Conservation (phyloP, 768 basidiomycete species). For the Pleurotus eryngii region DNA sequence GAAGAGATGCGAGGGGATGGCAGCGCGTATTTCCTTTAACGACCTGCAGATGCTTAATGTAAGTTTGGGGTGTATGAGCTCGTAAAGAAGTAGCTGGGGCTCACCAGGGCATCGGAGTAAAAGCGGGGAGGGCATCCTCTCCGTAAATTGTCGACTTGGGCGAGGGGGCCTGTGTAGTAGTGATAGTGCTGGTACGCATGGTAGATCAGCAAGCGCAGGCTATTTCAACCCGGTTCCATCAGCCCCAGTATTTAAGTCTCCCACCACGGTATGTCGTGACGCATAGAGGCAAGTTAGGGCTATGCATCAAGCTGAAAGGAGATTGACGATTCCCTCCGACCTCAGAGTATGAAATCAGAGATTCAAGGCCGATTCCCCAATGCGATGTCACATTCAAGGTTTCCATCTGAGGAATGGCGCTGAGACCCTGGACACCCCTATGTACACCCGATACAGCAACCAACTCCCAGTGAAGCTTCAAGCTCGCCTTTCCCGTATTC, state of each 20-base stretch:
- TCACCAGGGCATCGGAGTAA: conserved; percentile 46
- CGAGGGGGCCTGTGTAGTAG: not conserved
- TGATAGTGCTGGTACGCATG: not conserved
- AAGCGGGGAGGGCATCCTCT: conserved; percentile 40
- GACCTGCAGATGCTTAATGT: conserved; percentile 27
- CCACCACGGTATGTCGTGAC: conserved; percentile 1
- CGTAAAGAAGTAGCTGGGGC: not conserved
- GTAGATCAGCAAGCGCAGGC: not conserved
- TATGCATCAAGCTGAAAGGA: not conserved
- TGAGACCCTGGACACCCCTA: not conserved
- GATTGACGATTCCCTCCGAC: conserved; percentile 1
- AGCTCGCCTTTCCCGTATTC: no score
- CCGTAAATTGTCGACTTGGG: conserved; percentile 16
- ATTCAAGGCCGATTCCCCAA: not conserved
- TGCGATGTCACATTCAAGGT: not conserved
- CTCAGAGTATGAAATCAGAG: not conserved
- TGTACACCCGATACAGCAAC: not conserved
- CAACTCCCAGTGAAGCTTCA: not conserved
- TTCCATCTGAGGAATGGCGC: not conserved
- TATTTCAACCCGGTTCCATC: not conserved
- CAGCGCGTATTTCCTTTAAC: conserved; percentile 46
- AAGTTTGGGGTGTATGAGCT: no score
- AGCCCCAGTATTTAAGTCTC: conserved; percentile 5
- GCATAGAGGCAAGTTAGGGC: not conserved
- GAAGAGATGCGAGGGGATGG: conserved; percentile 45